Evolutionary conservation across 768 basidiomycete species (phyloP).

Genomic region (Cubamyces lactineus): DNA sequence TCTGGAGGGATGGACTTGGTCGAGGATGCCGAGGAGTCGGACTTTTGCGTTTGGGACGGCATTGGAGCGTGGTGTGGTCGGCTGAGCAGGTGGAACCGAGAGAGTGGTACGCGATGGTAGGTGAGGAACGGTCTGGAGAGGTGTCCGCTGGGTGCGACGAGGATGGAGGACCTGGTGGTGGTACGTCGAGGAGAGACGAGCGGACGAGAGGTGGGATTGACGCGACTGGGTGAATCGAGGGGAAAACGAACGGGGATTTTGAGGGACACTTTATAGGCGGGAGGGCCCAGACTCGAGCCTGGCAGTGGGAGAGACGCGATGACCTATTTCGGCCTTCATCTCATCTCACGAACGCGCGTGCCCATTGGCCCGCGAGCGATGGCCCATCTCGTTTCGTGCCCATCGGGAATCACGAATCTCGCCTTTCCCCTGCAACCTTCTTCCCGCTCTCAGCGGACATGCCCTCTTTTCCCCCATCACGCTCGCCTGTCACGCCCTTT

Average conservation of each 20-base stretch:
- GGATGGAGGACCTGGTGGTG: background rate
- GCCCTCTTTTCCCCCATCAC: background rate
- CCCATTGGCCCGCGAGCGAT: slow-evolving; percentile 1
- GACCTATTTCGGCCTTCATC: slow-evolving; percentile 24
- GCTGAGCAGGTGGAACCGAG: slow-evolving; percentile 8
- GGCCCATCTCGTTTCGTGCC: slow-evolving; percentile 16
- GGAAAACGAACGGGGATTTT: slow-evolving; percentile 28
- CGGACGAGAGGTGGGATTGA: slow-evolving; percentile 1
- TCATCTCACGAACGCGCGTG: slow-evolving; percentile 16
- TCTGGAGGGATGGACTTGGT: slow-evolving; percentile 47
- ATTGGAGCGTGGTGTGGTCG: slow-evolving; percentile 16
- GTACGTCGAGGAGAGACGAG: slow-evolving; percentile 4
- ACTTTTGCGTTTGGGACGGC: slow-evolving; percentile 30
- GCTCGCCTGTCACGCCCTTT: background rate
- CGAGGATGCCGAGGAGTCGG: slow-evolving; percentile 35
- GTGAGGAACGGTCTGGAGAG: slow-evolving; percentile 23
- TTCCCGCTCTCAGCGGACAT: slow-evolving; percentile 14
- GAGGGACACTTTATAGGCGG: slow-evolving; percentile 35
- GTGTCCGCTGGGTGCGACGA: background rate
- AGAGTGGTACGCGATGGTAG: slow-evolving; percentile 14
- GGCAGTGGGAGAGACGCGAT: slow-evolving; percentile 12
- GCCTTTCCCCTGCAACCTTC: slow-evolving; percentile 11
- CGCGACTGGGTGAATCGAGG: slow-evolving; percentile 22
- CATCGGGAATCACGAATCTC: slow-evolving; percentile 17
- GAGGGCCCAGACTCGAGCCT: slow-evolving; percentile 25